Base-by-base conservation (phyloP, 495 filamentous ascomycete species). In the Echria macrotheca region DNA sequence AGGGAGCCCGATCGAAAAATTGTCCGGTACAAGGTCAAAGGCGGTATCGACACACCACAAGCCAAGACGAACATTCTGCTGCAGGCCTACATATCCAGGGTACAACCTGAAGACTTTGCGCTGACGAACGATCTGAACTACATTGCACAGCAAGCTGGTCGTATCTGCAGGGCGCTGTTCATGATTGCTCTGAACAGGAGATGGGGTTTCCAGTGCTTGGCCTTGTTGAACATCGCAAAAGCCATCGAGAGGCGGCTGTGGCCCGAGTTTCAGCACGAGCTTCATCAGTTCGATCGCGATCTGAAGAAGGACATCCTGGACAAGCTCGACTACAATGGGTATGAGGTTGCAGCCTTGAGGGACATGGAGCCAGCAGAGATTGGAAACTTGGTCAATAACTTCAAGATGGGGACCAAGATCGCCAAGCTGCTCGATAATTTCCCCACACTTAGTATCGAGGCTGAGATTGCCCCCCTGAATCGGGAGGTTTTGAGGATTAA, bases 241-340 rank as follows among this genome's bases (percentile, higher is more conserved):
- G 94, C 91, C 1, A 95, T 99, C 53, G 93, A 99, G 68, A 94
- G 87, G 67, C 84, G 87, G 25, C 77, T 95, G 9, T 99, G 93
- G 93, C 80, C 89, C 0, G 38, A 24, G n/a, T 95, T 86, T 57
- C 85, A 96, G 58, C 93, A 97, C 60, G 94, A 94, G 1, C 84
- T 99, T 47, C 83, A 87, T 52, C 93, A 99, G 62, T 99, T 99
- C 54, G 90, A 95, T 44, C 71, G 97, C 2, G 78, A 97, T 1
- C 67, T 97, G 12, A 81, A 82, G 12, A 89, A 83, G 54, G 77
- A 84, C 1, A 69, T 79, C n/a, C 63, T 81, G 18, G n/a, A n/a
- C n/a, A n/a, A n/a, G n/a, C n/a, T n/a, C n/a, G n/a, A n/a, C n/a
- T n/a, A n/a, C n/a, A n/a, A n/a, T n/a, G n/a, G n/a, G n/a, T n/a